Base-by-base conservation (phyloP, 257 asterid genomes). In the Knoxia roxburghii region DNA sequence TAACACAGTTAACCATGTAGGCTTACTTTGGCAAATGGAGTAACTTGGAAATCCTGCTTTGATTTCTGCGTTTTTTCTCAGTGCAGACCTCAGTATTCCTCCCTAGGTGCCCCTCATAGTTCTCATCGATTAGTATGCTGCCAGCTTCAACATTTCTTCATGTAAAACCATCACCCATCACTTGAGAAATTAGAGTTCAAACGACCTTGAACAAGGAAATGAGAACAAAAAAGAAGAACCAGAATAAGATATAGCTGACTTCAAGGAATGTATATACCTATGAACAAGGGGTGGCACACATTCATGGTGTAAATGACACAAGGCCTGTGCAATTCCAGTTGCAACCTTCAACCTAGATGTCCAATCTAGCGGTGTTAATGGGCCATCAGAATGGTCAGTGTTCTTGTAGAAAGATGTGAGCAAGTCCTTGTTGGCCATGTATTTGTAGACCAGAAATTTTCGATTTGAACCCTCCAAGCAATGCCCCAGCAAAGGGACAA, bases 241-340 rank as follows among this genome's bases (percentile, higher is more conserved):
- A 37, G 20, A 61, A 32, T 26, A 0, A 29, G 2, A n/a, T 10
- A 5, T 7, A 11, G 15, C n/a, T n/a, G n/a, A n/a, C n/a, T n/a
- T n/a, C n/a, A n/a, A n/a, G n/a, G n/a, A n/a, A n/a, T n/a, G 9
- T 37, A 37, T 37, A 21, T 35, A 70, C 74, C 74, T 33, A 23
- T 70, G 74, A 49, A 49, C 74, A 70, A 70, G 60, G 21, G 74
- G 68, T 1, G 74, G 74, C 6, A 6, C 29, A 15, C 68, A 70
- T 20, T 70, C 41, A 39, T 61, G 68, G 50, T 70, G 74, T 17
- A 70, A 39, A 50, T 70, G 32, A 61, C 26, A 49, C 60, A 70
- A 33, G 23, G 61, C 68, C 27, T 70, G 23, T 4, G 74, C 74
- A 4, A 24, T 49, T 35, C 74, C 74, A 1, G 6, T 35, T 21